phyloP scores from a whole-genome alignment of 192 early-diverging fungal species.

The Globomyces pollinis-pini region DNA sequence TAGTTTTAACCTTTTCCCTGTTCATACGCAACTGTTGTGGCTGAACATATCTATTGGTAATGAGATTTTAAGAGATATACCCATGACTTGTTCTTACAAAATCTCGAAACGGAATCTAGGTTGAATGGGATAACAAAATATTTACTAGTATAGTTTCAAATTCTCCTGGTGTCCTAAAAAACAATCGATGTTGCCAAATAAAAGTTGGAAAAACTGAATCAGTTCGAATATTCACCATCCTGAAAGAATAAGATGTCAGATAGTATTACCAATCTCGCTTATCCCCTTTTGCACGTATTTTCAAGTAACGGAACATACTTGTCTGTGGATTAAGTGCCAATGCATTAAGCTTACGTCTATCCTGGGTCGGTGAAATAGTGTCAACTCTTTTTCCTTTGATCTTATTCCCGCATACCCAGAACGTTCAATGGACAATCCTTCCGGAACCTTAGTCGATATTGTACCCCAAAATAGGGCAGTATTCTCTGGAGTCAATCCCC shows the following conservation, averaged over 20 bases:
- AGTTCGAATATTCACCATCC: conserved; percentile 89
- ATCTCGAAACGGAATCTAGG: conserved; percentile 84
- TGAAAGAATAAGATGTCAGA: too few relatives aligned
- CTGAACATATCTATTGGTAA: conserved; percentile 54
- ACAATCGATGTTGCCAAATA: conserved; percentile 89
- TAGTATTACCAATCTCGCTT: conserved; percentile 76
- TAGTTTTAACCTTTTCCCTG: conserved; percentile 73
- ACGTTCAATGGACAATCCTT: conserved; percentile 57
- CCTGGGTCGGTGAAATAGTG: conserved; percentile 65
- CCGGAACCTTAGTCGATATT: conserved; percentile 71
- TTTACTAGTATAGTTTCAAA: conserved; percentile 86
- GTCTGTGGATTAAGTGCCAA: too few relatives aligned
- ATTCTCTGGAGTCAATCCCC: conserved; percentile 58
- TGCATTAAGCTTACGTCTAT: conserved; percentile 81
- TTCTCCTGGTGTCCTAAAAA: conserved; percentile 74
- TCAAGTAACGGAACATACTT: conserved; percentile 85
- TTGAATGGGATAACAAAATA: too few relatives aligned
- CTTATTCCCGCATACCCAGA: conserved; percentile 91
- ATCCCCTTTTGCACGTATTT: conserved; percentile 73
- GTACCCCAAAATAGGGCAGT: conserved; percentile 71
- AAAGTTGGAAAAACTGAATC: conserved; percentile 74
- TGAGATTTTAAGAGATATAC: conserved; percentile 22
- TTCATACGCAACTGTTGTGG: conserved; percentile 80
- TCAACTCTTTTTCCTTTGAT: conserved; percentile 59
- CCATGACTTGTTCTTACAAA: conserved; percentile 90